Base-by-base conservation (phyloP, 306 rosid species). In the Cucumis hystrix region DNA sequence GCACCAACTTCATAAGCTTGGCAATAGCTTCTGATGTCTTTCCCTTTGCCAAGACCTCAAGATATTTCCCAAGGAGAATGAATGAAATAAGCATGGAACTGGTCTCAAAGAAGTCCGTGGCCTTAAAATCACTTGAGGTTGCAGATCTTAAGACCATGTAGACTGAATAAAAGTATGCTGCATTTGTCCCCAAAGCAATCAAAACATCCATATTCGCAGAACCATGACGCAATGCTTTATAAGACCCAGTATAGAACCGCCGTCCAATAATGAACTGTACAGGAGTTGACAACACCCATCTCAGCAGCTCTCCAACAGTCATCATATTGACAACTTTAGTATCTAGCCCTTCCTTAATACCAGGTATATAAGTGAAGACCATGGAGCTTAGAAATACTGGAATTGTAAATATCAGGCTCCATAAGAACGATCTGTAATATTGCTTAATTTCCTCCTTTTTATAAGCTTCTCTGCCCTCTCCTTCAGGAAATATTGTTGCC, bases 1-100 rank as follows among this genome's bases (percentile, higher is more conserved):
- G 98, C 3, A 93, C 86, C 82, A 93, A 82, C 35, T 93, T 73
- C 92, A 93, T 85, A 20, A 93, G 96, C 82, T 91, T 93, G 1
- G 94, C 90, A 74, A 93, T 93, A 12, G 98, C 98, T 21, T 87
- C 91, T 0, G 96, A 91, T 40, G 98, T 91, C 83, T 84, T 93
- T 43, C 96, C 96, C 66, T 91, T 93, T 1, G 98, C 95, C 84
- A 91, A 82, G 75, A 88, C 92, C 82, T 93, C 98, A n/a, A 93
- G 74, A 80, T 93, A 93, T 85, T 93, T 93, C 2, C 98, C 98
- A 13, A 93, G 78, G 6, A 93, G 83, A 74, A 93, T 91, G 74
- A 93, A 93, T 10, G 96, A 83, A 60, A 93, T 88, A 4, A 93
- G 91, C 98, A 91, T 93, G 21, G 98, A 57, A 59, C 96, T 93